Evolutionary conservation across 345 rosid species (phyloP), one percentile per base, ranked within the genome.

Genomic region (Schrenkiella parvula): DNA sequence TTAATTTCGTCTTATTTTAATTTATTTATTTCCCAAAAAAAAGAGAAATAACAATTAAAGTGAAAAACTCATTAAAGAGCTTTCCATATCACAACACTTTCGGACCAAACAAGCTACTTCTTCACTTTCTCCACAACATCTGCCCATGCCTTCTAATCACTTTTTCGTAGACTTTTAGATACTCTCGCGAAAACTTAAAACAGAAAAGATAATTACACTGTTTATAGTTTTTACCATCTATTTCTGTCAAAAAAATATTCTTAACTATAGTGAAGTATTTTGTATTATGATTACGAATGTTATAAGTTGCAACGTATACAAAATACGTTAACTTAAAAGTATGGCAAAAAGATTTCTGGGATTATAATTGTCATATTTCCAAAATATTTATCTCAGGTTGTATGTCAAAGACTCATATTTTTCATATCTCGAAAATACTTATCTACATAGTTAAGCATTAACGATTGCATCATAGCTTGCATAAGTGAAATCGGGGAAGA

Each of bases 81-180:
- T 66, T 65, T 66, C 72, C 19, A 66, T 57, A 38, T 68, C 64
- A 68, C 39, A 60, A 60, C 74, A 51, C 34, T 75, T 68, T 75
- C 46, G 74, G 74, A 44, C 74, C 79, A 68, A 60, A 68, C 79
- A 75, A 68, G 74, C 52, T 73, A 23, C 66, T 66, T 73, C 34
- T 58, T 74, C 61, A 74, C 73, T 60, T 67, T 74, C 48, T 67
- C 74, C 31, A 60, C 64, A 52, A 64, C 63, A 60, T 42, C 74
- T 75, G 69, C 79, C 79, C 79, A 75, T 68, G 39, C 74, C 73
- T 75, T 52, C 62, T 66, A 51, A 75, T 61, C 68, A 77, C 75
- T 74, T 76, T 66, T 23, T 35, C n/a, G n/a, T 26, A 68, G 79
- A 61, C 72, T 69, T 75, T 54, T 46, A 63, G 53, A 62, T 56